A percentile compares a stretch with the other conserved stretches of the same genome.
Evolutionary conservation across 192 early-diverging fungal species (phyloP).

Genomic region (Coemansia sp.): DNA sequence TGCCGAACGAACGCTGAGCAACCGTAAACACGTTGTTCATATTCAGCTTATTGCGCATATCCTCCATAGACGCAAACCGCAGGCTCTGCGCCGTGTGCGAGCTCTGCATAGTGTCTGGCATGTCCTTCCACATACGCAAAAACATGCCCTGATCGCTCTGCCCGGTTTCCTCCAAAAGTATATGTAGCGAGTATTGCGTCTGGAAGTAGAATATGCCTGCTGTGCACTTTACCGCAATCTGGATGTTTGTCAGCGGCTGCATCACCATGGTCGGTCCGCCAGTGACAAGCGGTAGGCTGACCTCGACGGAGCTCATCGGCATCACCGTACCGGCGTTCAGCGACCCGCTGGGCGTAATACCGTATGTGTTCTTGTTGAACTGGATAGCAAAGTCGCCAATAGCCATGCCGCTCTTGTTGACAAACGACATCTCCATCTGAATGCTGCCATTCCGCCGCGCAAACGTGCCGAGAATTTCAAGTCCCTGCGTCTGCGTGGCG

Average conservation of each 20-base stretch:
- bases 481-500: constrained; percentile 55
- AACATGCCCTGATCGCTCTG: constrained; percentile 56
- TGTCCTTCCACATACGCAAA: constrained; percentile 59
- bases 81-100: constrained; percentile 26
- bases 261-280: constrained; percentile 57
- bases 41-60: constrained; percentile 59
- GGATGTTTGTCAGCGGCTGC: constrained; percentile 64
- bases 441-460: constrained; percentile 60
- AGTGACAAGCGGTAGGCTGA: constrained; percentile 53
- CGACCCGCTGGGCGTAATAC: constrained; percentile 56
- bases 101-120: constrained; percentile 41
- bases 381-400: constrained; percentile 71
- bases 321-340: constrained; percentile 46
- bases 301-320: constrained; percentile 53
- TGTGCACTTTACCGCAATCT: constrained; percentile 70
- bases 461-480: constrained; percentile 61
- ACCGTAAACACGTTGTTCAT: constrained; percentile 67
- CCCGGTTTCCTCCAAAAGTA: constrained; percentile 57
- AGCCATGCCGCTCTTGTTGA: constrained; percentile 56
- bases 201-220: constrained; percentile 73
- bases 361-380: constrained; percentile 81
- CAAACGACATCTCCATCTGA: constrained; percentile 65
- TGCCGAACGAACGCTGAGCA: constrained; percentile 60
- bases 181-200: constrained; percentile 62
- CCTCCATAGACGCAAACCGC: constrained; percentile 45